These are phyloP conservation scores for Tilletia indica DNA, from an alignment of 1,284 basidiomycete genomes.

Conservation along the genomic window DNA sequence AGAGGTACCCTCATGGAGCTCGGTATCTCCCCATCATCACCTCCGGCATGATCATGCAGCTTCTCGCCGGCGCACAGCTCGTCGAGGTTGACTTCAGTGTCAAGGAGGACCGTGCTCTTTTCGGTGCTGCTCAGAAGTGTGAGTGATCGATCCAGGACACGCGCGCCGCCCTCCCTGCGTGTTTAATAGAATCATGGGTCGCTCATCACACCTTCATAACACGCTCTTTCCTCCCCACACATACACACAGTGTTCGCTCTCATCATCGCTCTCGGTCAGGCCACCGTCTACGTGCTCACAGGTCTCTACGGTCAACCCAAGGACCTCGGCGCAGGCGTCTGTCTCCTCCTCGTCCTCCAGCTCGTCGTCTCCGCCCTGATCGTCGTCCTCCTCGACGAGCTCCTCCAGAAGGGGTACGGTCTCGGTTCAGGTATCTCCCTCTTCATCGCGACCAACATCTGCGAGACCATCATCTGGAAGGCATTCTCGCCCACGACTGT, in stretches of 20 bases:
- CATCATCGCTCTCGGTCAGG: slow-evolving; percentile 92
- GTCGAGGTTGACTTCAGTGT: slow-evolving; percentile 96
- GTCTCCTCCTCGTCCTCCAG: slow-evolving; percentile 89
- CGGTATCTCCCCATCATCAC: slow-evolving; percentile 95
- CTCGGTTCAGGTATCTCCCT: slow-evolving; percentile 97
- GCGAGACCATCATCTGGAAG: slow-evolving; percentile 99
- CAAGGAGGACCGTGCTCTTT: slow-evolving; percentile 94
- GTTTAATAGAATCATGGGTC: too few relatives aligned
- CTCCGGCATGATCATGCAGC: slow-evolving; percentile 97
- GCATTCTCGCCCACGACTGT: slow-evolving; percentile 96
- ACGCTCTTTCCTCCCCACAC: not conserved
- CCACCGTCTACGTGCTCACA: slow-evolving; percentile 94
- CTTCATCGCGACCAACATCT: slow-evolving; percentile 99
- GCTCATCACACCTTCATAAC: not conserved
- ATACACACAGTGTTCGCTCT: slow-evolving; percentile 78
- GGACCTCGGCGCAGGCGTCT: slow-evolving; percentile 93
- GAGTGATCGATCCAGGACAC: slow-evolving; percentile 16
- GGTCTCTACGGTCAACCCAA: slow-evolving; percentile 92
- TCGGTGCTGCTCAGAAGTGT: slow-evolving; percentile 88
- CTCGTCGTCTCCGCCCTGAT: slow-evolving; percentile 90
- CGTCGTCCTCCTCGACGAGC: slow-evolving; percentile 96
- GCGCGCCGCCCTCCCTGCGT: too few relatives aligned
- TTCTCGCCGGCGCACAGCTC: slow-evolving; percentile 92
- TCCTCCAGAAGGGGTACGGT: slow-evolving; percentile 97
- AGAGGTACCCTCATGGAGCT: slow-evolving; percentile 98